Evolutionary conservation across 257 asterid genomes (phyloP).

Genomic region (Cynanchum wilfordii): DNA sequence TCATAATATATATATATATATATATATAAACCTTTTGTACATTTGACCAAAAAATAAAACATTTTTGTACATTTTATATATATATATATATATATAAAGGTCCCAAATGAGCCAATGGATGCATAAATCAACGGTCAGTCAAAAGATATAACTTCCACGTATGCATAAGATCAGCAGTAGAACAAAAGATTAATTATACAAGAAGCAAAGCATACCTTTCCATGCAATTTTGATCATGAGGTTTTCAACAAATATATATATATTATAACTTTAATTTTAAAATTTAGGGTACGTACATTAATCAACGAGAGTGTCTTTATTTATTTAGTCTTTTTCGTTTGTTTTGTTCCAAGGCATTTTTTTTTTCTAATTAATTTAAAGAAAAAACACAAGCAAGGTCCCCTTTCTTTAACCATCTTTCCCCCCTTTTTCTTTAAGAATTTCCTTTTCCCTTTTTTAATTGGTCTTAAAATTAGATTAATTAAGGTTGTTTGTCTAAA

Average conservation of each 20-base stretch:
- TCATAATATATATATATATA: too few relatives aligned
- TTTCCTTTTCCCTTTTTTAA: background rate
- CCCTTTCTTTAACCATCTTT: background rate
- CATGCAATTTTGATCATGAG: background rate
- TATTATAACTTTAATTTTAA: background rate
- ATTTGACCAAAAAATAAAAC: too few relatives aligned
- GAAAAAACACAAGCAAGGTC: background rate
- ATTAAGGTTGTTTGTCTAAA: background rate
- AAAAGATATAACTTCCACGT: background rate
- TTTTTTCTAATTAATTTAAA: background rate
- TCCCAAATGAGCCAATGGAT: background rate
- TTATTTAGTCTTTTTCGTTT: background rate
- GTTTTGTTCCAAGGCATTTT: background rate
- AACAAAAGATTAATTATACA: background rate
- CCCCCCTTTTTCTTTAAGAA: background rate
- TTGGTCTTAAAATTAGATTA: background rate
- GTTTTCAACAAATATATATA: background rate
- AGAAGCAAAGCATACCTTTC: slow-evolving; percentile 2
- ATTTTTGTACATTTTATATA: too few relatives aligned
- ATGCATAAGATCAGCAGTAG: background rate
- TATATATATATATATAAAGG: background rate
- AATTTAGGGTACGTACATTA: background rate
- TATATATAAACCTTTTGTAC: too few relatives aligned
- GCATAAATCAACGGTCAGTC: background rate
- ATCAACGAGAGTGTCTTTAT: background rate